phyloP scores from a whole-genome alignment of 208 protist genomes.

The Trypanosoma brucei region DNA sequence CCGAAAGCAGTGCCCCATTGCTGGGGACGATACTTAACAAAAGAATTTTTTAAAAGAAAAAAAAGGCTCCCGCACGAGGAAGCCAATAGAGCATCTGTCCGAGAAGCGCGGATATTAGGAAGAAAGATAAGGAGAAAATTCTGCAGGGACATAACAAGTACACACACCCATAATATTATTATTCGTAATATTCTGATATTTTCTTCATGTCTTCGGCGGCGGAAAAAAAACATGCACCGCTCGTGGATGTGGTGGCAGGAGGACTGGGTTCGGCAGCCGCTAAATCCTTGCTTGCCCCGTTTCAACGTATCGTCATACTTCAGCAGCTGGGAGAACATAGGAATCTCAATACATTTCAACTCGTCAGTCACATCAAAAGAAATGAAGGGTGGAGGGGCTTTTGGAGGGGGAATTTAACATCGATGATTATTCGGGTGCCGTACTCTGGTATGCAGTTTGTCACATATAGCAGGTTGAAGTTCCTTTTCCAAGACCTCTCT shows the following conservation, averaged over 20 bases:
- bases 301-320: slow-evolving; percentile 84
- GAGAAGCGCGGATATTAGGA: too few species aligned
- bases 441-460: slow-evolving; percentile 88
- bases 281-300: slow-evolving; percentile 78
- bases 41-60: too few species aligned
- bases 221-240: slow-evolving; percentile 71
- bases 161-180: too few species aligned
- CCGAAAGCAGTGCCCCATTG: too few species aligned
- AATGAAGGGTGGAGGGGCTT: slow-evolving; percentile 74
- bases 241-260: slow-evolving; percentile 79
- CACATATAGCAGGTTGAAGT: slow-evolving; percentile 77
- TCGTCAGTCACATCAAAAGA: slow-evolving; percentile 43
- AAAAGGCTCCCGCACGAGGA: too few species aligned
- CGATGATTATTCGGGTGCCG: slow-evolving; percentile 84
- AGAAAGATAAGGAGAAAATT: too few species aligned
- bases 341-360: slow-evolving; percentile 31
- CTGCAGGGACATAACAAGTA: too few species aligned
- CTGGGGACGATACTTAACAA: too few species aligned
- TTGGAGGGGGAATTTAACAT: slow-evolving; percentile 87
- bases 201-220: slow-evolving; percentile 23
- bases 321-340: slow-evolving; percentile 78
- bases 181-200: too few species aligned
- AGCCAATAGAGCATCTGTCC: too few species aligned
- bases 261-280: slow-evolving; percentile 66
- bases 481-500: slow-evolving; percentile 60